phyloP scores from a whole-genome alignment of 2,329 filamentous ascomycete species.

The Westerdykella sp. region DNA sequence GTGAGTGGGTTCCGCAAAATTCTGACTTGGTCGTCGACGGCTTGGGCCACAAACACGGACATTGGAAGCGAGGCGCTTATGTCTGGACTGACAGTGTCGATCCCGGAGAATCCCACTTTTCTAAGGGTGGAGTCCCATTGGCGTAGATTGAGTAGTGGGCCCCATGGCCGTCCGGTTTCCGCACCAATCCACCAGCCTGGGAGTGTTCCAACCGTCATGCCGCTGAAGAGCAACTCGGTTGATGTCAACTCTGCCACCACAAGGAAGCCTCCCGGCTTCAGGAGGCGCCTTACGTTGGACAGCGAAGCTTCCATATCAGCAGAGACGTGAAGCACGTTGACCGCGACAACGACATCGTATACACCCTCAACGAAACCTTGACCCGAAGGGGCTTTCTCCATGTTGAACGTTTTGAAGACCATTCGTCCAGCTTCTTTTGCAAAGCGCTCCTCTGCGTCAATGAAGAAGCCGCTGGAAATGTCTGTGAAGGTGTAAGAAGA shows the following conservation, averaged over 20 bases:
- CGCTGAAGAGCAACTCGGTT: neutral
- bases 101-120: constrained; percentile 6
- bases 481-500: constrained; percentile 8
- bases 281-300: constrained; percentile 5
- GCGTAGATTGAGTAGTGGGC: constrained; percentile 1
- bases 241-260: constrained; percentile 34
- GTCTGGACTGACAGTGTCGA: constrained; percentile 9
- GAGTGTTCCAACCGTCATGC: constrained; percentile 28
- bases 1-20: constrained; percentile 7
- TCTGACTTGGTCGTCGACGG: constrained; percentile 9
- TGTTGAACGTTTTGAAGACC: constrained; percentile 3
- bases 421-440: neutral
- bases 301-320: constrained; percentile 3
- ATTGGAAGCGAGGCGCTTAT: constrained; percentile 3
- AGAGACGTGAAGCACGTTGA: constrained; percentile 8
- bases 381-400: neutral
- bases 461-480: constrained; percentile 5
- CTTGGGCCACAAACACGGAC: constrained; percentile 10
- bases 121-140: constrained; percentile 16
- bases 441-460: constrained; percentile 2
- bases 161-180: constrained; percentile 7
- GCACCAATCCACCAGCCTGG: constrained; percentile 36
- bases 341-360: constrained; percentile 11
- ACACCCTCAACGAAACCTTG: constrained; percentile 3
- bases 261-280: constrained; percentile 39